A percentile compares a stretch with the other conserved stretches of the same genome.
phyloP scores from a whole-genome alignment of 2,329 filamentous ascomycete species.

The Pestalotiopsis sp. region DNA sequence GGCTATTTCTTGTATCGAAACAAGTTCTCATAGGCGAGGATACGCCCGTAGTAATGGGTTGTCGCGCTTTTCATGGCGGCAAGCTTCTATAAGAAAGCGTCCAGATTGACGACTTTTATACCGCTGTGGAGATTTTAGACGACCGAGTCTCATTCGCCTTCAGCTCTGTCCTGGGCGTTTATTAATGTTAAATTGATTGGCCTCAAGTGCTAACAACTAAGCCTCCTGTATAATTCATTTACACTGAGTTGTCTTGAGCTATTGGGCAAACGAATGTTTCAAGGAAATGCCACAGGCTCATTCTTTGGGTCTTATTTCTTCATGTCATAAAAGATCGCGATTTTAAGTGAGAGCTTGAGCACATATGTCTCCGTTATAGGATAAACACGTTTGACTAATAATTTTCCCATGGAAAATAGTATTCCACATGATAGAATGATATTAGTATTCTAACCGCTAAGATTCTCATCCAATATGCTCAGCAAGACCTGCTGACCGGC shows the following conservation, averaged over 20 bases:
- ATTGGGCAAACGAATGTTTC: background rate
- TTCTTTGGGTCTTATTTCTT: too few relatives aligned
- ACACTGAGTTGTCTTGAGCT: background rate
- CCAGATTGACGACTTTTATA: background rate
- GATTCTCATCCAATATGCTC: background rate
- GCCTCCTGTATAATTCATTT: background rate
- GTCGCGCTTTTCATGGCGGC: background rate
- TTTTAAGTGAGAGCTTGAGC: too few relatives aligned
- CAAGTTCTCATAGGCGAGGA: background rate
- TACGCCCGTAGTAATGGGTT: background rate
- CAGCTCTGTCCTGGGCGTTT: background rate
- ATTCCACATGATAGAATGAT: background rate
- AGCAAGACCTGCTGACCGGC: conserved; percentile 28
- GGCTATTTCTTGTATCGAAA: background rate
- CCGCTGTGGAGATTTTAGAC: background rate
- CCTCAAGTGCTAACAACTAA: background rate
- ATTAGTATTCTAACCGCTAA: background rate
- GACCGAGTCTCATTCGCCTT: background rate
- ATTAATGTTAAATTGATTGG: background rate
- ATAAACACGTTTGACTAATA: background rate
- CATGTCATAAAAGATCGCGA: too few relatives aligned
- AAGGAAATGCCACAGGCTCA: too few relatives aligned
- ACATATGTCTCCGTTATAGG: background rate
- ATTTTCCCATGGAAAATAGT: too few relatives aligned
- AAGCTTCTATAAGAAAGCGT: background rate